A percentile compares a stretch with the other conserved stretches of the same genome.
Conservation (phyloP, 352 stramenopile genomes). For the Globisporangium nagaii region DNA sequence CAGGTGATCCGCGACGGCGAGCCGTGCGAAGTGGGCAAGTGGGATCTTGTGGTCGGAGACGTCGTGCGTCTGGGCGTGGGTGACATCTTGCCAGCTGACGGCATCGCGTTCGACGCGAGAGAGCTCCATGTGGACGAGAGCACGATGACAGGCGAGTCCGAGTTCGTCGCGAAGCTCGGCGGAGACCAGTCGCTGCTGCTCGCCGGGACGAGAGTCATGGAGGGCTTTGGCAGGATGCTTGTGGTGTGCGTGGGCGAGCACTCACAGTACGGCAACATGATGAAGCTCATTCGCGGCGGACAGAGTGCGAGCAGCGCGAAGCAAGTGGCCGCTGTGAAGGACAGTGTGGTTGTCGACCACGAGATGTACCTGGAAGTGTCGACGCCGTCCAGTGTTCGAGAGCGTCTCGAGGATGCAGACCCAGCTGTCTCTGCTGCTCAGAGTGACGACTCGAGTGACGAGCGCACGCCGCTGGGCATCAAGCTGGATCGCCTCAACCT, state of each 20-base stretch:
- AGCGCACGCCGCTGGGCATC: constrained; percentile 42
- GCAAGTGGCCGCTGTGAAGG: not conserved
- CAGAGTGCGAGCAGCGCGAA: not conserved
- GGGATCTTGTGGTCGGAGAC: constrained; percentile 32
- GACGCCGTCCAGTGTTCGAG: not conserved
- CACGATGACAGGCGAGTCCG: constrained; percentile 35
- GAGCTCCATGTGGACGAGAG: constrained; percentile 38
- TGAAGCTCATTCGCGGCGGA: constrained; percentile 37
- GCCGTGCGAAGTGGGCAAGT: constrained; percentile 20
- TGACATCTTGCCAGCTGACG: constrained; percentile 37
- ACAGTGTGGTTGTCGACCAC: not conserved
- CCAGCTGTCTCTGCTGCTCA: not conserved
- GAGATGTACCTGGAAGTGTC: not conserved
- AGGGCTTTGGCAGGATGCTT: constrained; percentile 77
- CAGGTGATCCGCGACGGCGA: constrained; percentile 32
- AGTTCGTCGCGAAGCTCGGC: constrained; percentile 24
- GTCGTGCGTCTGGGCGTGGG: constrained; percentile 29
- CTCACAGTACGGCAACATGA: constrained; percentile 80
- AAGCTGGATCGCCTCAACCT: constrained; percentile 77
- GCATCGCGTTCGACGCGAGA: constrained; percentile 27
- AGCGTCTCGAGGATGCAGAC: not conserved
- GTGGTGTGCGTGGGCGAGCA: constrained; percentile 84
- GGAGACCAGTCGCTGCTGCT: constrained; percentile 50
- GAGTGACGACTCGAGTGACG: not conserved
- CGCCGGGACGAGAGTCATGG: constrained; percentile 76